Evolutionary conservation across 2,329 filamentous ascomycete genomes (phyloP).

Genomic region (Tolypocladium ovalisporum): DNA sequence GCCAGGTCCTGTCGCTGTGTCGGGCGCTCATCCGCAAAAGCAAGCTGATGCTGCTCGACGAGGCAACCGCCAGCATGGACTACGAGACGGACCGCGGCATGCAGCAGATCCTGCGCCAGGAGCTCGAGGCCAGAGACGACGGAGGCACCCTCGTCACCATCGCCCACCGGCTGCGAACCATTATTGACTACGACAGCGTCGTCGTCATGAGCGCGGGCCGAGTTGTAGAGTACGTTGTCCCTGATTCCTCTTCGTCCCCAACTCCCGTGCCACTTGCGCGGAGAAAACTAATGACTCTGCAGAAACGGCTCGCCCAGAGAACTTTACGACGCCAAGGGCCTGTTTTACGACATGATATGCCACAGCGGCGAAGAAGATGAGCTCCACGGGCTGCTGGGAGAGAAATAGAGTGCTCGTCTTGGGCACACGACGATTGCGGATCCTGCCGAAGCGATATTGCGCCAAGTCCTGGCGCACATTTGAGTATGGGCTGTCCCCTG

Average conservation of each 20-base stretch:
- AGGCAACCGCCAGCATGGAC: slow-evolving; percentile 50
- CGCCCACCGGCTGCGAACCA: slow-evolving; percentile 45
- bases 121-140: slow-evolving; percentile 31
- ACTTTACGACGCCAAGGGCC: slow-evolving; percentile 30
- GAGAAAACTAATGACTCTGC: too few relatives aligned
- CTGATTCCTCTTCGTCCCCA: background rate
- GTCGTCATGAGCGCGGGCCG: slow-evolving; percentile 44
- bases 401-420: background rate
- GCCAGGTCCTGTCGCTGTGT: slow-evolving; percentile 47
- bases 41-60: slow-evolving; percentile 45
- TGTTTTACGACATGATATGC: slow-evolving; percentile 44
- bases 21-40: slow-evolving; percentile 43
- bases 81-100: slow-evolving; percentile 46
- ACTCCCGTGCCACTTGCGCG: background rate
- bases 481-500: background rate
- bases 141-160: slow-evolving; percentile 46
- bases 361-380: slow-evolving; percentile 43
- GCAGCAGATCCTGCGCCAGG: slow-evolving; percentile 38
- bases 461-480: background rate
- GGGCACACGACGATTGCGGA: background rate
- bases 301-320: slow-evolving; percentile 35
- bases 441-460: background rate
- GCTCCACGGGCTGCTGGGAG: slow-evolving; percentile 23
- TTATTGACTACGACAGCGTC: slow-evolving; percentile 48
- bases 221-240: slow-evolving; percentile 36